Base-by-base conservation (phyloP, 768 basidiomycete species). In the Leccinum rimulosum region DNA sequence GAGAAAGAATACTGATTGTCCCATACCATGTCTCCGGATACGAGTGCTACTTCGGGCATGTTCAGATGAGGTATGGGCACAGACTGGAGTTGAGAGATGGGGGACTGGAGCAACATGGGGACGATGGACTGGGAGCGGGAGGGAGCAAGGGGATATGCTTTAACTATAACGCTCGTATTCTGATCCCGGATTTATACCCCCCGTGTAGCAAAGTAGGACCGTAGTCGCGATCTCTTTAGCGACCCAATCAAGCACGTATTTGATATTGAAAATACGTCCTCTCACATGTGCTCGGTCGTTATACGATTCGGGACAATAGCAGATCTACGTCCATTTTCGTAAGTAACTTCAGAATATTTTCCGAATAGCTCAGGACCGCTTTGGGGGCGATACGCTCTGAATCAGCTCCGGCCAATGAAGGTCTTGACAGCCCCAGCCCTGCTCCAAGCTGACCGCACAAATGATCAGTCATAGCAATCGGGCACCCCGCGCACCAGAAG, bases 41-140 rank as follows among this genome's bases (percentile, higher is more conserved):
- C 78, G 49, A 88, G 78, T 60, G 82, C 78, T 40, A 82, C 79
- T 75, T 89, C 86, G 64, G 70, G 67, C 54, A 82, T 75, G 68
- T 84, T 82, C 68, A 87, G 77, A 63, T 83, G 80, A 64, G 84
- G 82, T 80, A 85, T 83, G 66, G 79, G 68, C 52, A 79, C 63
- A 50, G 74, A 73, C 47, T 74, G 75, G 59, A 57, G 25, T 15
- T 66, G 71, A 50, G 71, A 65, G 43, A 63, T 31, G 27, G 61
- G 58, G 1, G 58, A 52, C 9, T 67, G 62, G 45, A 50, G 27
- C 10, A 61, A 57, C 62, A 60, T 65, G 43, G 38, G 40, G 59
- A 52, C 51, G 54, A 47, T 28, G 63, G 50, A 25, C 58, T 51
- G 55, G 51, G 50, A 40, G 59, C 54, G 56, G 62, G 52, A 63